Conservation (phyloP, 2,329 filamentous ascomycete species). For the Penicillium sp. region DNA sequence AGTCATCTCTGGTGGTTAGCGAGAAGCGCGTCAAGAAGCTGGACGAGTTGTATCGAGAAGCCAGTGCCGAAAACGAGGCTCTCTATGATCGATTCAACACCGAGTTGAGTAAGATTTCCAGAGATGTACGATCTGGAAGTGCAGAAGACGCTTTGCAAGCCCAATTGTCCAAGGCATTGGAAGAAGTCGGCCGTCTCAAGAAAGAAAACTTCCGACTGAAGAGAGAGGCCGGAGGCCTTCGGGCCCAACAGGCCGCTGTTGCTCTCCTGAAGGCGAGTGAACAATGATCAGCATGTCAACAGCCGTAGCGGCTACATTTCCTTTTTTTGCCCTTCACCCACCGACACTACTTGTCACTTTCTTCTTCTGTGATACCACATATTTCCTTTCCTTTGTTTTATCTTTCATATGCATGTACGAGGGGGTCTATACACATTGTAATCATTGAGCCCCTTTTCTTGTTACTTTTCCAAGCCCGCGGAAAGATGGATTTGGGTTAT, state of each 20-base stretch:
- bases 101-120: conserved; percentile 81
- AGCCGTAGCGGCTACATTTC: conserved; percentile 1
- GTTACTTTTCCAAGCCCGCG: conserved; percentile 14
- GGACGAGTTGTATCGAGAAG: conserved; percentile 84
- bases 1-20: conserved; percentile 67
- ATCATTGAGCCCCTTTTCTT: conserved; percentile 11
- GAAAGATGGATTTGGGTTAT: conserved; percentile 21
- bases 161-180: conserved; percentile 69
- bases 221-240: conserved; percentile 73
- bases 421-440: conserved; percentile 9
- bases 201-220: conserved; percentile 83
- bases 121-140: conserved; percentile 70
- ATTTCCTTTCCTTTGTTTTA: conserved; percentile 8
- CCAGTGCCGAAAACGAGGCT: conserved; percentile 85
- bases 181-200: conserved; percentile 73
- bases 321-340: neutral
- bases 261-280: conserved; percentile 33
- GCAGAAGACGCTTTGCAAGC: conserved; percentile 75
- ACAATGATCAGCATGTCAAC: conserved; percentile 12
- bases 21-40: conserved; percentile 78
- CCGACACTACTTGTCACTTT: conserved; percentile 2
- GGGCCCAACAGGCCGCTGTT: conserved; percentile 47
- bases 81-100: conserved; percentile 89
- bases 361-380: conserved; percentile 17
- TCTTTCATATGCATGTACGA: neutral